phyloP scores from a whole-genome alignment of 75 land plant species.

The Chamaecyparis obtusa region DNA sequence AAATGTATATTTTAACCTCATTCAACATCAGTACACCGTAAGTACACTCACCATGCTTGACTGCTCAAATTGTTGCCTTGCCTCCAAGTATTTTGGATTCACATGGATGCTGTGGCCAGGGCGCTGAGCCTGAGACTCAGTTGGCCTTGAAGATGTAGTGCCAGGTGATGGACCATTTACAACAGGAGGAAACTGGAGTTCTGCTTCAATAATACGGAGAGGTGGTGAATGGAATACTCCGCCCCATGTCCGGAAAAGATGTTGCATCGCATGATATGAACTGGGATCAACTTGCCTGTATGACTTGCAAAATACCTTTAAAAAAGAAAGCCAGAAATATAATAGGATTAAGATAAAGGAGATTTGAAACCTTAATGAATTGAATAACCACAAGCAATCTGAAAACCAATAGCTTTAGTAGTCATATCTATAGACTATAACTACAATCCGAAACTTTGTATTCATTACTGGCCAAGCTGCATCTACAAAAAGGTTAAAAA shows the following conservation, averaged over 20 bases:
- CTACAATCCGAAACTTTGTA: neutral
- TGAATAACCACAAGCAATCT: neutral
- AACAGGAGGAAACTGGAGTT: constrained; percentile 55
- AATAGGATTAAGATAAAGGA: neutral
- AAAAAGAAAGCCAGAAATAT: neutral
- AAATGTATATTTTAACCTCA: neutral
- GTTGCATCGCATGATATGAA: constrained; percentile 75
- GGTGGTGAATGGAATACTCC: constrained; percentile 73
- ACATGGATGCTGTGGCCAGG: constrained; percentile 88
- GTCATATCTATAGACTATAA: neutral
- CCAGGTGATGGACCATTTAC: constrained; percentile 54
- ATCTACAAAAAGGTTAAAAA: neutral
- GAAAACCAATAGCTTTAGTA: neutral
- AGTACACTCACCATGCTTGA: constrained; percentile 28
- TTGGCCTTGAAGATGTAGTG: constrained; percentile 30
- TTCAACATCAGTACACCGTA: neutral
- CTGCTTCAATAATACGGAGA: constrained; percentile 76
- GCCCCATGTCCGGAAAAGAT: constrained; percentile 93
- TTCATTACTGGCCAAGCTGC: neutral
- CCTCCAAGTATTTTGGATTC: constrained; percentile 91
- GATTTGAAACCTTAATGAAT: neutral
- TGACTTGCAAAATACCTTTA: constrained; percentile 91
- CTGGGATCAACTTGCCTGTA: constrained; percentile 85
- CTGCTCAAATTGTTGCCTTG: constrained; percentile 44
- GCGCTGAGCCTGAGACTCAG: constrained; percentile 57